Evolutionary conservation across 2,329 filamentous ascomycete species (phyloP), one percentile per base, ranked within the genome.

Genomic region (Claviceps paspali): DNA sequence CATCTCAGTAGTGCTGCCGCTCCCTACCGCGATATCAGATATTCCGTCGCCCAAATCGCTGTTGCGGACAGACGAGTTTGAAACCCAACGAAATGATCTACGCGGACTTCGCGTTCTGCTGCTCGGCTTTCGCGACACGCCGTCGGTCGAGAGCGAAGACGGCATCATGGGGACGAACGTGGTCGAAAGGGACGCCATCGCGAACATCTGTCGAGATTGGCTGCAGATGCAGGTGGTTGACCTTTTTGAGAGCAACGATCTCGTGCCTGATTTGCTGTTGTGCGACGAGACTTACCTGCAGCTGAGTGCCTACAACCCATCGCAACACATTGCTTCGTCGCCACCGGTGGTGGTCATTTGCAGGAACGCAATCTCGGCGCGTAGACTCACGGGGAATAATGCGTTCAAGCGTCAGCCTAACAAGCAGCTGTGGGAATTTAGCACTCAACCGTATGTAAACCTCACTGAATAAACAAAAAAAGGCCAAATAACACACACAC

Each of bases 371-470:
- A 30, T 40, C 10, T 36, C 38, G 18, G 38, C 34, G 6, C 24
- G 34, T 2, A 17, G 34, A 10, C 29, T 40, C 5, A 31, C 34
- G 2, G 38, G 31, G 12, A 40, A 30, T 21, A 27, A 11, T 12
- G 26, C 26, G 11, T 36, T 33, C 21, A 40, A 37, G 34, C 29
- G 29, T 6, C 30, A 31, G 14, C 30, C 38, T 6, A 34, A 40
- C 34, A 38, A 40, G 12, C 46, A 47, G 8, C 40, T 59, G 11
- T 49, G 57, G 17, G 59, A 61, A 33, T 60, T 59, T 31, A 52
- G 60, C 18, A 55, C 57, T 3, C 59, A 59, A 30, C 59, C 59
- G 52, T 58, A 40, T 3, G 34, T 36, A n/a, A n/a, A n/a, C n/a
- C n/a, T n/a, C n/a, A n/a, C n/a, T n/a, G n/a, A n/a, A n/a, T n/a